These are phyloP conservation scores for Exophiala aquamarina DNA, from an alignment of 2,329 filamentous ascomycete species.

Conservation along the genomic window DNA sequence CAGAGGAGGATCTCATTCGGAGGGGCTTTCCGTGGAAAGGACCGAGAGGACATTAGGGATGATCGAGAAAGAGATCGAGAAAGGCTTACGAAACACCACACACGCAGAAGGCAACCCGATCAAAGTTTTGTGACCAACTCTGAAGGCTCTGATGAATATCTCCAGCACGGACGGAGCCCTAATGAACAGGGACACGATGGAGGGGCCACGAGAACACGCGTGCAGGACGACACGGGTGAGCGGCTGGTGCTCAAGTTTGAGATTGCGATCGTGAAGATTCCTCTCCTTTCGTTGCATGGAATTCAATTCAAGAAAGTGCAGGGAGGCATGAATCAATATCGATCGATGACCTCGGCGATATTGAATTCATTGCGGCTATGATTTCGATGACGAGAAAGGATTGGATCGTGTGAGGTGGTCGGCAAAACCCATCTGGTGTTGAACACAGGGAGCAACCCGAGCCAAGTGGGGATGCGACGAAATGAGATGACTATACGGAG, in stretches of 20 bases:
- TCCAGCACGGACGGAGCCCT: slow-evolving; percentile 45
- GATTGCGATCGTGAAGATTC: slow-evolving; percentile 96
- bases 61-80: slow-evolving; percentile 52
- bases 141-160: slow-evolving; percentile 79
- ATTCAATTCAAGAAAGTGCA: slow-evolving; percentile 97
- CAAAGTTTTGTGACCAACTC: slow-evolving; percentile 78
- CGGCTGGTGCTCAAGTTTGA: slow-evolving; percentile 88
- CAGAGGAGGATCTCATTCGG: slow-evolving; percentile 82
- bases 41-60: slow-evolving; percentile 71
- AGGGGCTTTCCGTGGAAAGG: slow-evolving; percentile 61
- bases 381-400: slow-evolving; percentile 17
- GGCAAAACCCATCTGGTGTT: too few species aligned
- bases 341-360: slow-evolving; percentile 96
- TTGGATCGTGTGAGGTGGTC: too few species aligned
- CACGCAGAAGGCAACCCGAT: slow-evolving; percentile 55
- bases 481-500: too few species aligned
- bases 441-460: too few species aligned
- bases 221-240: slow-evolving; percentile 83
- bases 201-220: slow-evolving; percentile 87
- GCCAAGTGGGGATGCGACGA: too few species aligned
- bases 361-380: slow-evolving; percentile 80
- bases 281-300: slow-evolving; percentile 85
- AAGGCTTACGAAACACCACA: slow-evolving; percentile 37
- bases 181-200: slow-evolving; percentile 58
- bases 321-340: slow-evolving; percentile 97